Evolutionary conservation across 371 early-diverging fungal genomes (phyloP), one percentile per base, ranked within the genome.

Genomic region (Funneliformis caledonium): DNA sequence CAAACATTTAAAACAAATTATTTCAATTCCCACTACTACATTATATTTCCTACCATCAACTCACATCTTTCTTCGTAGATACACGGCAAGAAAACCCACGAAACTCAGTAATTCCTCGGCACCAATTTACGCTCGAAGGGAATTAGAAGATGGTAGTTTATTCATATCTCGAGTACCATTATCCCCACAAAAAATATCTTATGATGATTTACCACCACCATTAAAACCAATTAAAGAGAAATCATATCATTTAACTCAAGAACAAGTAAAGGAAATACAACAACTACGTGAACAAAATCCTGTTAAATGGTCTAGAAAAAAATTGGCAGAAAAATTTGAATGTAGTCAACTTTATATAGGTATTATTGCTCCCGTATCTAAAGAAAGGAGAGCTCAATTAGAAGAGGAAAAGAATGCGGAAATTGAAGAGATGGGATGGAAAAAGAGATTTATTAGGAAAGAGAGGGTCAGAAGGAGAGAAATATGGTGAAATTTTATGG

Each of bases 121-220:
- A 26, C 67, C 73, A 10, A 72, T 82, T 33, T 80, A 72, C 56
- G 56, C n/a, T 47, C 69, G 65, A 26, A 37, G 59, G 47, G 81
- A 26, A n/a, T 72, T 81, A 62, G 81, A 82, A 47, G 83, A 82
- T 76, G 81, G 81, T 19, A 81, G 81, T 68, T 22, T 56, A 31
- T 82, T 82, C 48, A 70, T 81, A 14, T 60, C 78, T 9, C 81
- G 83, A 42, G 73, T 72, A 1, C 81, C 83, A 48, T 22, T 48
- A 4, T 11, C 22, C 1, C 22, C 69, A 42, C 70, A 69, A 70
- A 42, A 33, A 8, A 56, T 80, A 12, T 42, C 45, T 9, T 8
- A 74, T 11, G 78, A 78, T 42, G 80, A 85, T 37, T 74, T 87
- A 75, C 87, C 87, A 19, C 87, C 87, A 67, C 82, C 87, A 37